Evolutionary conservation across 169 alveolate genomes (phyloP).

Genomic region (Amoebophrya sp.): DNA sequence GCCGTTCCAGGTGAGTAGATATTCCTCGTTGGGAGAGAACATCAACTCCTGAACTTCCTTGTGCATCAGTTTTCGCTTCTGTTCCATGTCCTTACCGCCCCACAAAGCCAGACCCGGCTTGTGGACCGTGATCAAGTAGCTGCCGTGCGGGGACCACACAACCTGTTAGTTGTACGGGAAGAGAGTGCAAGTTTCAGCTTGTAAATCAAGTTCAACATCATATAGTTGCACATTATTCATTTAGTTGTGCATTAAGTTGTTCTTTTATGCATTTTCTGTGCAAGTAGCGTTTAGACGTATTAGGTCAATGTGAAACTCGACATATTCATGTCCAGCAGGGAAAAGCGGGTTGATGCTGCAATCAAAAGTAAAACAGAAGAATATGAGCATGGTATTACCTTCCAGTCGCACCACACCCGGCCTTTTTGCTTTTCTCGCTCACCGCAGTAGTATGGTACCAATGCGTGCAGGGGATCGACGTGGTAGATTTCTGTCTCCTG

Average conservation of each 20-base stretch:
- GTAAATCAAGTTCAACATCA: no score
- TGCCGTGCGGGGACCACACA: conserved; percentile 53
- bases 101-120: conserved; percentile 52
- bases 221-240: no score
- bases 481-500: neutral
- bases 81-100: conserved; percentile 54
- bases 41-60: conserved; percentile 62
- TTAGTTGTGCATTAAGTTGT: no score
- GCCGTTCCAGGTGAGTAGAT: conserved; percentile 77
- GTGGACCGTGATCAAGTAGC: conserved; percentile 52
- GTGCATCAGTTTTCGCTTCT: conserved; percentile 64
- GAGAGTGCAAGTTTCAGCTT: no score
- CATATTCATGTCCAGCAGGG: no score
- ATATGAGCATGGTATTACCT: neutral
- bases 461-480: neutral
- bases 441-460: neutral
- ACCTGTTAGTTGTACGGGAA: neutral
- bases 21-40: conserved; percentile 72
- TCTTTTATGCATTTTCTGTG: no score
- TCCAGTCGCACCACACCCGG: neutral
- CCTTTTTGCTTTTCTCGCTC: neutral
- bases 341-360: no score
- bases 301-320: no score
- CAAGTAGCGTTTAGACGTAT: no score
- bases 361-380: no score